Evolutionary conservation across 73 alveolate genomes (phyloP), one percentile per base, ranked within the genome.

Genomic region (Paramecium sexaurelia): DNA sequence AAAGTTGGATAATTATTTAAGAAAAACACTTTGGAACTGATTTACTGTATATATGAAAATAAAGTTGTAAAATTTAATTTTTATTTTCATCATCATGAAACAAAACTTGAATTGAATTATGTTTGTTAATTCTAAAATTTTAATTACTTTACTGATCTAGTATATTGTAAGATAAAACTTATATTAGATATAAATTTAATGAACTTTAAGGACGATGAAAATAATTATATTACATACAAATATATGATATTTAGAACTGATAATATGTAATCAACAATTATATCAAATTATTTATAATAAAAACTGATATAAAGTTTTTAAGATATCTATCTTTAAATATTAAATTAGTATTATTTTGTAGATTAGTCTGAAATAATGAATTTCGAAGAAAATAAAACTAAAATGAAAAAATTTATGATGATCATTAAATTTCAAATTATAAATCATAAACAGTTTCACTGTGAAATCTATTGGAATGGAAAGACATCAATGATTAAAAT

Each of bases 381-480:
- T 56, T 2, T n/a, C 5, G 3, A 15, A 1, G 19, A 1, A 56
- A 24, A 39, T 39, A 6, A 6, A 15, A 45, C 9, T 15, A 41
- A n/a, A 41, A 7, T 3, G 3, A 15, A 15, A 45, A 15, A 45
- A 41, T 41, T 20, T 51, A 51, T 35, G 29, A 51, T 17, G 29
- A 5, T 61, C 83, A 61, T 61, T 61, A 61, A 26, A 61, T 11
- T 61, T 61, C 83, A 61, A 29, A 61, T 61, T 61, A 61, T 61
- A 61, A 61, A 61, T 61, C 83, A 61, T 61, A 61, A 17, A 61
- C 83, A 61, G 83, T 61, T 61, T 61, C 83, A 61, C 26, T 61
- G 39, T 26, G 47, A 10, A 26, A 29, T 11, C 83, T 61, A 61
- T 61, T 61, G 11, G 83, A 61, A 26, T 61, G 83, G 26, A 61